These are phyloP conservation scores for Penicillium verhagenii DNA, from an alignment of 495 filamentous ascomycete species.

Conservation along the genomic window DNA sequence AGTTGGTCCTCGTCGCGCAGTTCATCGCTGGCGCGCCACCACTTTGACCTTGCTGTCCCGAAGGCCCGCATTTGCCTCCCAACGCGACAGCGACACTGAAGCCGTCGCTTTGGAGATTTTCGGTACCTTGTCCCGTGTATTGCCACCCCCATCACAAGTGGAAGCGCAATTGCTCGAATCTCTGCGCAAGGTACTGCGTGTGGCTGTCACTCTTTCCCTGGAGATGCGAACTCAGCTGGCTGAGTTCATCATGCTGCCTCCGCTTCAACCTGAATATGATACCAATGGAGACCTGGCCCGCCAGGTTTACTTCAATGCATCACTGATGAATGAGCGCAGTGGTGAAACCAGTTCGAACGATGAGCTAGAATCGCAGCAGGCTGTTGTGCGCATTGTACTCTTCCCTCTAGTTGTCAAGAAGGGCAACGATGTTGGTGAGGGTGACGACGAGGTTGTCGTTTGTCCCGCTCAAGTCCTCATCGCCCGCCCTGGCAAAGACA, in stretches of 20 bases:
- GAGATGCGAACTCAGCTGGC: constrained; percentile 96
- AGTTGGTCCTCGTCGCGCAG: constrained; percentile 76
- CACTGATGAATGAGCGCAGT: constrained; percentile 88
- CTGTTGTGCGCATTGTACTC: constrained; percentile 82
- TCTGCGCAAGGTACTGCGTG: constrained; percentile 75
- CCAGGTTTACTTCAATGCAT: constrained; percentile 82
- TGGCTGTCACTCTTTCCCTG: constrained; percentile 82
- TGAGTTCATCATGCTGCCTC: constrained; percentile 96
- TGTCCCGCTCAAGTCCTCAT: constrained; percentile 91
- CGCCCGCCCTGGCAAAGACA: constrained; percentile 45
- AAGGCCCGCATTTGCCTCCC: constrained; percentile 67
- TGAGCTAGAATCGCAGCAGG: constrained; percentile 69
- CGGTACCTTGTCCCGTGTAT: constrained; percentile 69
- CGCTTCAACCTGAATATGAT: constrained; percentile 93
- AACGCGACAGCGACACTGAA: constrained; percentile 82
- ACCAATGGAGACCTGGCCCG: constrained; percentile 81
- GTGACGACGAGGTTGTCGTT: constrained; percentile 89
- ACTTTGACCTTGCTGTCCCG: constrained; percentile 85
- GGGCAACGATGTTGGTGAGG: constrained; percentile 80
- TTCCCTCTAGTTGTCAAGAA: constrained; percentile 95
- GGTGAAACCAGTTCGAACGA: constrained; percentile 67
- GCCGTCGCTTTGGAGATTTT: constrained; percentile 86
- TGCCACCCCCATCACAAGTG: constrained; percentile 78
- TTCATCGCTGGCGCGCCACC: constrained; percentile 93
- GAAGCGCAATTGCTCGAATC: constrained; percentile 73